Evolutionary conservation across 129 eudicot species (phyloP).

Genomic region (Tagetes erecta): DNA sequence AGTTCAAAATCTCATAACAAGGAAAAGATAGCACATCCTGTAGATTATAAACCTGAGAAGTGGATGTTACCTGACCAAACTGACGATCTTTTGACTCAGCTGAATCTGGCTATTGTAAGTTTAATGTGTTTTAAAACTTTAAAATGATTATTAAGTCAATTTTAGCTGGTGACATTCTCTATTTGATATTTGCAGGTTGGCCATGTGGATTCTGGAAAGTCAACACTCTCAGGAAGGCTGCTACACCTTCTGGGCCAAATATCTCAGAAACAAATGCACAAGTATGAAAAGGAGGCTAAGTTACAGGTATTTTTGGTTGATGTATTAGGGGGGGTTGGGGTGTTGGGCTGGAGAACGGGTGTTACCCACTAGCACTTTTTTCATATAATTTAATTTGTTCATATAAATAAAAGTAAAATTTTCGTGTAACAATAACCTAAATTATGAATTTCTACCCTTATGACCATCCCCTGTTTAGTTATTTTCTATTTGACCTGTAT

Average conservation of each 20-base stretch:
- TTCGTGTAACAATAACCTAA: neutral
- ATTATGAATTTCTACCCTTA: neutral
- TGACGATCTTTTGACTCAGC: constrained; percentile 59
- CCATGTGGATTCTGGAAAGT: constrained; percentile 98
- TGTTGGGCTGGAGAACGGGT: neutral
- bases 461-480: neutral
- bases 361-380: too few species aligned
- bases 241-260: constrained; percentile 82
- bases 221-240: constrained; percentile 96
- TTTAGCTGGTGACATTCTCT: constrained; percentile 10
- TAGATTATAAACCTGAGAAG: constrained; percentile 71
- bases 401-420: neutral
- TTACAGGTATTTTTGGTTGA: constrained; percentile 50
- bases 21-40: constrained; percentile 34
- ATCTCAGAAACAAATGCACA: constrained; percentile 92
- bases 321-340: neutral
- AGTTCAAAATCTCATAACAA: constrained; percentile 38
- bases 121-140: neutral
- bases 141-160: neutral
- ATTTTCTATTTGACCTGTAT: neutral
- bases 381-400: neutral
- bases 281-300: constrained; percentile 85
- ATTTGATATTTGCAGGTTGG: constrained; percentile 65
- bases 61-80: constrained; percentile 66
- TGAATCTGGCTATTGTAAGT: constrained; percentile 96